Evolutionary conservation across 1,284 basidiomycete genomes (phyloP).

Genomic region (Megacollybia platyphylla): DNA sequence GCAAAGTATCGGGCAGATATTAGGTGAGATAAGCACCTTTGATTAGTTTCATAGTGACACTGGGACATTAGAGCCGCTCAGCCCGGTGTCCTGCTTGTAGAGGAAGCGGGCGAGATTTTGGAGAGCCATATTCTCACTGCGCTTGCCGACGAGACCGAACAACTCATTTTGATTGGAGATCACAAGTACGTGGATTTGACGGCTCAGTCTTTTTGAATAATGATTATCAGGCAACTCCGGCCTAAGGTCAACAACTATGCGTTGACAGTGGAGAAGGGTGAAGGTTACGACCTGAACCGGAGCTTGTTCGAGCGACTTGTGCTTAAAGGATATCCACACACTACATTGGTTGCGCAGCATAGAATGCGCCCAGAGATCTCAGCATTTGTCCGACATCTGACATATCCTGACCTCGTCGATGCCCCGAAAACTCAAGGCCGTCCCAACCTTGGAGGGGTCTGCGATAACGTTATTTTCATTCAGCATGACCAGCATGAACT

Average conservation of each 20-base stretch:
- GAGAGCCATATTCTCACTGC: constrained; percentile 55
- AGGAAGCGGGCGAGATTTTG: constrained; percentile 61
- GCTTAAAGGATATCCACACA: constrained; percentile 46
- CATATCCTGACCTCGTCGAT: constrained; percentile 51
- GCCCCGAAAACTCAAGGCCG: constrained; percentile 33
- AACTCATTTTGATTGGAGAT: constrained; percentile 55
- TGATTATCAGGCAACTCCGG: constrained; percentile 40
- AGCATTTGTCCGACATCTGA: constrained; percentile 38
- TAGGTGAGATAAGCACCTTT: too few species aligned
- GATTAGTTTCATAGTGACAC: too few species aligned
- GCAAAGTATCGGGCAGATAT: constrained; percentile 42
- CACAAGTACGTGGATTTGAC: constrained; percentile 36
- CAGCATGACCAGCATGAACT: constrained; percentile 46
- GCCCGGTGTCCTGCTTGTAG: constrained; percentile 44
- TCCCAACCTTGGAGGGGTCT: constrained; percentile 37
- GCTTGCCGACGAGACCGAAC: constrained; percentile 28
- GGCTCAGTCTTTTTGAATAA: not conserved
- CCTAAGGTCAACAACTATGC: constrained; percentile 54
- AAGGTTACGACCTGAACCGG: constrained; percentile 49
- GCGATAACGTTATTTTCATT: constrained; percentile 47
- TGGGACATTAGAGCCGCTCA: constrained; percentile 17
- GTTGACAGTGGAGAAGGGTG: constrained; percentile 51
- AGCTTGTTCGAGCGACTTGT: constrained; percentile 59
- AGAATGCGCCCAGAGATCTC: constrained; percentile 65
- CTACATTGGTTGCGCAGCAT: constrained; percentile 42